Base-by-base conservation (phyloP, 257 asterid genomes). In the Salvia splendens region DNA sequence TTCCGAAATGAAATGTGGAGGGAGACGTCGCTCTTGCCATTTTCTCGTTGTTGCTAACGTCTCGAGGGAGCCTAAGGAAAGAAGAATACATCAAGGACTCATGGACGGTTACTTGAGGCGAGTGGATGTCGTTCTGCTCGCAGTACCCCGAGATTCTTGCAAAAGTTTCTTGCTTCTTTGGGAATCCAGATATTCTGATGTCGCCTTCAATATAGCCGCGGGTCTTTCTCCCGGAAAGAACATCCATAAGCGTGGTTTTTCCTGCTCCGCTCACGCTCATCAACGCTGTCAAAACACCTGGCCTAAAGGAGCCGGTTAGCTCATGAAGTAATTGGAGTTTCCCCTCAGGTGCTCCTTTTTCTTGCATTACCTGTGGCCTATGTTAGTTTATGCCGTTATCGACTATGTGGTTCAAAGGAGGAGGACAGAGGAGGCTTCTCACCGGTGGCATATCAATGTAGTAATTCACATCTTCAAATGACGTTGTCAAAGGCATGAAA, bases 221-320 rank as follows among this genome's bases (percentile, higher is more conserved):
- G 0, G 89, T 87, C 61, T 87, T 87, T 20, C 91, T 74, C 52
- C 91, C 95, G 0, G 89, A 82, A 24, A 87, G 75, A 73, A 87
- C 95, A 72, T 87, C 95, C 95, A 87, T 83, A 28, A 87, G 73
- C 2, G 91, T 87, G 4, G 95, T 87, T 75, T 87, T 87, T 61
- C 95, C 95, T 20, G 95, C 95, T 69, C 95, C 95, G 63, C 95
- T 87, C 56, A 87, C 83, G 72, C 95, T 91, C 89, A 85, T 85
- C 51, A 87, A 40, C 8, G 95, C 91, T 43, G 95, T 87, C 79
- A 87, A 58, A 61, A 87, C 86, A 53, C 95, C 87, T 7, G 95
- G 95, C 85, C 89, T 83, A 47, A 85, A 87, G 64, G 89, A 77
- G 51, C 95, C 89, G 8, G 89, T 87, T 12, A 87, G 75, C 15